Base-by-base conservation (phyloP, 1,284 basidiomycete species). In the Rhodotorula sp. region DNA sequence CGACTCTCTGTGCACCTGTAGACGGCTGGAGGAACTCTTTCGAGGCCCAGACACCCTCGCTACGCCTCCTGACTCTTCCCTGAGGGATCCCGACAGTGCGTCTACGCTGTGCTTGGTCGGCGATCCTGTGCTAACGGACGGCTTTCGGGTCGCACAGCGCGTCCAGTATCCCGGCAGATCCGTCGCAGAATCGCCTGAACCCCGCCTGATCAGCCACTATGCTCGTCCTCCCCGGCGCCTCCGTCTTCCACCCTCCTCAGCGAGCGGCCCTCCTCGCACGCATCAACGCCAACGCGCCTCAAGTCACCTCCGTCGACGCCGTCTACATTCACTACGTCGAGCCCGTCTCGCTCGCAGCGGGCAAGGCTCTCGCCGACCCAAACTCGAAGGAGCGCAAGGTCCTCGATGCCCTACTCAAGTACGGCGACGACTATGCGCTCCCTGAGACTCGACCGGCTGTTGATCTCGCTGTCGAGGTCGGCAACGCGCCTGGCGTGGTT, bases 241-340 rank as follows among this genome's bases (percentile, higher is more conserved):
- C 81, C 55, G 72, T 78, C 13, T 73, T 80, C 57, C 78, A 80
- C 48, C 77, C 78, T 52, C 77, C 88, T 19, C 92, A 90, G 80
- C 88, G 90, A 66, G 84, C 86, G 59, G 84, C 84, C 55, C 85
- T 94, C 36, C 83, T 95, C 65, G 82, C 83, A 62, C 81, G 84
- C 56, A 85, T 94, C 67, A 88, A 89, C 77, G 79, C 82, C 56
- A 79, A 79, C 63, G 81, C 84, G 56, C 82, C 88, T 1, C 80
- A 83, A 51, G 81, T 96, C 76, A 78, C 82, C 11, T 87, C 88
- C 17, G 80, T 98, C 60, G 92, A 97, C 76, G 89, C 91, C 11
- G 83, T 94, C 70, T 93, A 89, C 83, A 79, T 96, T 8, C 95
- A 99, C 82, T 86, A 95, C 46, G 86, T 98, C 75, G 87, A 90